phyloP scores from a whole-genome alignment of 148 eudicot species.

The Pharnaceum exiguum region DNA sequence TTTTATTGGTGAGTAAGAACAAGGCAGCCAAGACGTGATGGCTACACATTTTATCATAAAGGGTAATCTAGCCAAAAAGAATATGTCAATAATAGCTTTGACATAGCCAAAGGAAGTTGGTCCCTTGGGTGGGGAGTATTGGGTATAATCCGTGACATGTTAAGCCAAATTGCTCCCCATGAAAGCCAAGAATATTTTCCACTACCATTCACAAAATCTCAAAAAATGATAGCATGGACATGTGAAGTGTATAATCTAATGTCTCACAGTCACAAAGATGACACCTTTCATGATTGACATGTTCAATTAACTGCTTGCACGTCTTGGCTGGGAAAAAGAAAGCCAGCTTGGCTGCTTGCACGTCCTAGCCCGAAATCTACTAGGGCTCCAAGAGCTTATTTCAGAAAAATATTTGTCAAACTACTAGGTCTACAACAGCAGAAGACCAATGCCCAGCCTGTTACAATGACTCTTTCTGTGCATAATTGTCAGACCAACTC shows the following conservation, averaged over 20 bases:
- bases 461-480: no score
- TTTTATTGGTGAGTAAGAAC: background rate
- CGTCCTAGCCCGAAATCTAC: no score
- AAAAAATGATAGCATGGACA: constrained; percentile 19
- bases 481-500: no score
- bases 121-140: no score
- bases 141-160: constrained; percentile 18
- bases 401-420: no score
- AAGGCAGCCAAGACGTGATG: constrained; percentile 1
- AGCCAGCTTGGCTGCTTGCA: no score
- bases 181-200: constrained; percentile 36
- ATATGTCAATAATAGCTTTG: constrained; percentile 24
- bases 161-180: constrained; percentile 23
- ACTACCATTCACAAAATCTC: constrained; percentile 5
- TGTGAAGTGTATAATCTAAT: constrained; percentile 8
- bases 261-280: background rate
- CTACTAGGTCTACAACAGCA: no score
- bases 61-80: constrained; percentile 17
- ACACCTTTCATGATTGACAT: background rate
- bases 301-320: constrained; percentile 14
- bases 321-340: background rate
- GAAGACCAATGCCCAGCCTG: no score
- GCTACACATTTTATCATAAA: background rate
- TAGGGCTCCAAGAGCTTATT: no score
- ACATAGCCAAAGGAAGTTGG: constrained; percentile 20